Conservation (phyloP, 768 basidiomycete species). For the Rhodocollybia butyracea region DNA sequence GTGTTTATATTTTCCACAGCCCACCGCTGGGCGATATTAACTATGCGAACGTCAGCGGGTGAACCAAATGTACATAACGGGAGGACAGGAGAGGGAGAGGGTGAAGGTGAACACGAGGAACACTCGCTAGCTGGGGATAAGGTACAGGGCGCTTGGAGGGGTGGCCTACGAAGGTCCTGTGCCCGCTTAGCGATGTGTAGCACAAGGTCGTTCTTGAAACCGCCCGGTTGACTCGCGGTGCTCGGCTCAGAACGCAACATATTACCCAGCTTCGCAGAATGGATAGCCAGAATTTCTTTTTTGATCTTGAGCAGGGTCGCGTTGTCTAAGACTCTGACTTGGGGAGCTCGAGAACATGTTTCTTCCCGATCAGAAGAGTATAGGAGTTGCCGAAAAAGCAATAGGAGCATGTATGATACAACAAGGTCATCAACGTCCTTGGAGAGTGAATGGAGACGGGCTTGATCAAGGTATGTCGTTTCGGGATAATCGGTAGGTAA, state of each 20-base stretch:
- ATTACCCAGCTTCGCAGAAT: constrained; percentile 56
- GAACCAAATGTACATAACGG: constrained; percentile 21
- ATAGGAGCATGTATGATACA: constrained; percentile 74
- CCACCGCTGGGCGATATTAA: constrained; percentile 69
- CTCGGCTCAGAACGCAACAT: too few species aligned
- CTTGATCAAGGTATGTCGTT: constrained; percentile 76
- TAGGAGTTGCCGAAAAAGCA: constrained; percentile 76
- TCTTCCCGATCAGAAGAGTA: constrained; percentile 31
- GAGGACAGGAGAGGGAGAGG: constrained; percentile 10
- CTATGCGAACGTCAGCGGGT: constrained; percentile 47
- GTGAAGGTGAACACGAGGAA: constrained; percentile 5
- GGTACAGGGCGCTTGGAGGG: too few species aligned
- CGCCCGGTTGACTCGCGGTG: constrained; percentile 42
- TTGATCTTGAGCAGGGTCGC: constrained; percentile 59
- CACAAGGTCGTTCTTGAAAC: constrained; percentile 60
- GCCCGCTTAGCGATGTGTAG: constrained; percentile 77
- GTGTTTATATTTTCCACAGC: constrained; percentile 59
- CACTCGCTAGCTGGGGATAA: too few species aligned
- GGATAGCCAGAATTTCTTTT: constrained; percentile 70
- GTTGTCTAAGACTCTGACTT: constrained; percentile 44
- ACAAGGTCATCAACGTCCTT: constrained; percentile 74
- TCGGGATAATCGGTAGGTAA: constrained; percentile 59
- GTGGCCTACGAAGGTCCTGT: constrained; percentile 35
- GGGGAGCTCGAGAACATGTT: constrained; percentile 24
- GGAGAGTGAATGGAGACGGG: constrained; percentile 62